These are phyloP conservation scores for Vachellia pachyceras DNA, from an alignment of 306 rosid genomes.

Conservation along the genomic window DNA sequence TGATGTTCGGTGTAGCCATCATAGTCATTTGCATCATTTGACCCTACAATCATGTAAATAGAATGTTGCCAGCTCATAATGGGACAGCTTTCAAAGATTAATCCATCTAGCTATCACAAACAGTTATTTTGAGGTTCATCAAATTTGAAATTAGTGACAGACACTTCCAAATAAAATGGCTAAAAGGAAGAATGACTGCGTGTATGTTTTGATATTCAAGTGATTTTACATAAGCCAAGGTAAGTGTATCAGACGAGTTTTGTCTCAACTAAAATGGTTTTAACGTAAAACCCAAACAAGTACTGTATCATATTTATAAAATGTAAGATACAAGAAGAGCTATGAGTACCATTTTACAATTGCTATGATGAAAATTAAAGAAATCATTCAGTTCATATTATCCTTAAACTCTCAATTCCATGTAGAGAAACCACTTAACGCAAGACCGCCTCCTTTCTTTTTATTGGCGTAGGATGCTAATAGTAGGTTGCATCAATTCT, in stretches of 20 bases:
- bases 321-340: neutral
- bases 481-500: neutral
- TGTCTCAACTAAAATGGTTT: no score
- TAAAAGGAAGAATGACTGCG: neutral
- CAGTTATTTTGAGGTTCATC: neutral
- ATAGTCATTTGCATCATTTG: conserved; percentile 88
- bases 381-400: neutral
- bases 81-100: conserved; percentile 16
- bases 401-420: neutral
- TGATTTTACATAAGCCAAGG: no score
- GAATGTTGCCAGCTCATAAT: conserved; percentile 1
- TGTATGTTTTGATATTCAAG: no score
- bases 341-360: neutral
- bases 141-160: neutral
- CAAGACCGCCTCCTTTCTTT: neutral
- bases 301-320: neutral
- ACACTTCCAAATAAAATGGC: neutral
- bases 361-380: neutral
- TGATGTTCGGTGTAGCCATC: conserved; percentile 92
- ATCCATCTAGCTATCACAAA: neutral
- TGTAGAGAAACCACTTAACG: neutral
- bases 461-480: neutral
- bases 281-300: no score
- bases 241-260: no score
- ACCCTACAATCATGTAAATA: conserved; percentile 60